These are phyloP conservation scores for Boletus rufocinnamomeus DNA, from an alignment of 768 basidiomycete species.

Conservation along the genomic window DNA sequence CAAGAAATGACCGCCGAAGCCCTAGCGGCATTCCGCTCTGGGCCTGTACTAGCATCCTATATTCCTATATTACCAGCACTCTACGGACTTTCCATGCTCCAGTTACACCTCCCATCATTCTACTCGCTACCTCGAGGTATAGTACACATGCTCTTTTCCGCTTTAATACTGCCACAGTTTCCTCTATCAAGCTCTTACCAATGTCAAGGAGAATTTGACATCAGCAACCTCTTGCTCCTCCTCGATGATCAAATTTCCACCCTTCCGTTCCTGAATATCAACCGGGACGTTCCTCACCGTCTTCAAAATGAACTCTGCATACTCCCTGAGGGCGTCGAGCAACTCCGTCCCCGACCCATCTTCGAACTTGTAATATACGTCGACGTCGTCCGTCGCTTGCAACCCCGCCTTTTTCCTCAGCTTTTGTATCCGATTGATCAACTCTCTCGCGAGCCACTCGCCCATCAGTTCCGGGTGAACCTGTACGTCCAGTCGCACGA, in stretches of 20 bases:
- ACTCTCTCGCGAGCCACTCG: constrained; percentile 87
- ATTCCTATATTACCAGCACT: constrained; percentile 11
- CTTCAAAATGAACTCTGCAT: constrained; percentile 69
- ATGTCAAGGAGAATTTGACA: constrained; percentile 69
- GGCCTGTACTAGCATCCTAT: constrained; percentile 20
- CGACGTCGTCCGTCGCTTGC: constrained; percentile 92
- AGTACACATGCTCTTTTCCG: constrained; percentile 12
- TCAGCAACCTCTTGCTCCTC: constrained; percentile 89
- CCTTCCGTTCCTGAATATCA: constrained; percentile 54
- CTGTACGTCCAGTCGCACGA: constrained; percentile 88
- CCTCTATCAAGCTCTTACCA: constrained; percentile 45
- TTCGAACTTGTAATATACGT: constrained; percentile 83
- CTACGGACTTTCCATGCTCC: constrained; percentile 1
- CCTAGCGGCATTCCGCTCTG: not conserved
- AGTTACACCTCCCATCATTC: not conserved
- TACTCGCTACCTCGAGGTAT: constrained; percentile 22
- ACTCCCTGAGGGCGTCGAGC: constrained; percentile 59
- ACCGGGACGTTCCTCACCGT: constrained; percentile 73
- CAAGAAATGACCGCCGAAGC: constrained; percentile 60
- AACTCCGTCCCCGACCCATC: constrained; percentile 66
- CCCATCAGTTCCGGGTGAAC: constrained; percentile 82
- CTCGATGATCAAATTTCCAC: constrained; percentile 61
- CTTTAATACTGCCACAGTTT: not conserved
- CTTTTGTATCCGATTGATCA: constrained; percentile 93
- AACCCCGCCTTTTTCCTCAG: constrained; percentile 94